Evolutionary conservation across 2,329 filamentous ascomycete species (phyloP), one percentile per base, ranked within the genome.

Genomic region (Stachybotrys chlorohalonatus): DNA sequence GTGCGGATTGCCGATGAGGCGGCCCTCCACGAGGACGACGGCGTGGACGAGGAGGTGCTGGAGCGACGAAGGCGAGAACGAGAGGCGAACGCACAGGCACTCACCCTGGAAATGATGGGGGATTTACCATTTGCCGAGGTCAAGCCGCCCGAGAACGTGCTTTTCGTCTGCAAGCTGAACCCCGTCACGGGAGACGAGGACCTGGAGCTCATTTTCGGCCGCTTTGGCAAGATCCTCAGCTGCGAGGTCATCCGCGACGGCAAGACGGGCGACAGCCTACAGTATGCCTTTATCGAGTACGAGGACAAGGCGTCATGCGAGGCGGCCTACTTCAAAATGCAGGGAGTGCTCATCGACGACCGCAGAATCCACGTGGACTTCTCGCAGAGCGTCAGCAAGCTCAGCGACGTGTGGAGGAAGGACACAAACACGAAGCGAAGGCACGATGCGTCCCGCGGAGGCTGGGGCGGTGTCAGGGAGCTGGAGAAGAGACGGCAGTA

Each of bases 131-230:
- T 96, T 70, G 94, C 94, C 56, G 94, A 99, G 72, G 92, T 99
- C 63, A 95, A 93, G 64, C 94, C 94, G 5, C 94, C 94, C 0
- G 94, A 99, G 73, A 97, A 99, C 69, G 86, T 99, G 13, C 79
- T 99, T 2, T 99, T 99, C 67, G 92, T 99, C 48, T 99, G 94
- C 85, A 99, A 99, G 70, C 79, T 99, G 48, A 99, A 99, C 64
- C 94, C 94, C 0, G 91, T 99, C 50, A 99, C 94, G 9, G 88
- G 90, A 66, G 93, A 96, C 65, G 88, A 95, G 65, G 94, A 99
- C 67, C 77, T 99, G 50, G 87, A 96, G 68, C 81, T 97, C 60
- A 97, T 99, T 59, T 99, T 99, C 72, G 93, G 90, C 55, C 92
- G 94, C 0, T 99, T 99, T 63, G 94, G 94, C 62, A 93, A 87